phyloP scores from a whole-genome alignment of 305 asterid genomes.

The Fraxinus greggii region DNA sequence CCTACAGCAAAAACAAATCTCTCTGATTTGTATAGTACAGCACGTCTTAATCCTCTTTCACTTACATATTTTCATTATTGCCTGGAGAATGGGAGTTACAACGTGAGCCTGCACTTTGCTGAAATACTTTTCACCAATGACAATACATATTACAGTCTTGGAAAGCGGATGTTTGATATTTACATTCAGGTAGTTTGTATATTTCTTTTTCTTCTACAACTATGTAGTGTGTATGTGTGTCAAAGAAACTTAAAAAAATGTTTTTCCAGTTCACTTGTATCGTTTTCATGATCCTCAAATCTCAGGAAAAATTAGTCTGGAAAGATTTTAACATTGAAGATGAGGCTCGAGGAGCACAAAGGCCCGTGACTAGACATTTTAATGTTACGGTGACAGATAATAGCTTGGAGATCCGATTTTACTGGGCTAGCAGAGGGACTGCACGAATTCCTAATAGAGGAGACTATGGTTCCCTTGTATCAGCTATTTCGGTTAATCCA shows the following conservation, averaged over 20 bases:
- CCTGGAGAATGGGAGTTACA: conserved; percentile 81
- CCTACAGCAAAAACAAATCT: conserved; percentile 32
- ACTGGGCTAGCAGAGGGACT: conserved; percentile 83
- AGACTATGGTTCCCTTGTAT: conserved; percentile 80
- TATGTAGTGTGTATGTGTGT: background rate
- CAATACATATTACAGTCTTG: conserved; percentile 67
- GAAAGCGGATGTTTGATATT: conserved; percentile 70
- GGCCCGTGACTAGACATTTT: conserved; percentile 46
- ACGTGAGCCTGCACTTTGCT: conserved; percentile 74
- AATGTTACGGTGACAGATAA: conserved; percentile 56
- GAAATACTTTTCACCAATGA: conserved; percentile 69
- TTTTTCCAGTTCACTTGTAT: background rate
- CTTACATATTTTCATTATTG: conserved; percentile 84
- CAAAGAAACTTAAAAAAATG: background rate
- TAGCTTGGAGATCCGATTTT: conserved; percentile 47
- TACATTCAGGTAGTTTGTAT: conserved; percentile 67
- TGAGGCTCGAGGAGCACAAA: conserved; percentile 68
- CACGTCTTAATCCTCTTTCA: conserved; percentile 84
- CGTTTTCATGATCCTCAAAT: conserved; percentile 25
- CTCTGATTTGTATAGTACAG: conserved; percentile 60
- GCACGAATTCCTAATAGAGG: conserved; percentile 76
- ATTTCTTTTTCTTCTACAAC: background rate
- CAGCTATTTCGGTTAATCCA: conserved; percentile 88
- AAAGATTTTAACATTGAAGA: conserved; percentile 69
- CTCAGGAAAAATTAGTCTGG: conserved; percentile 63